Conservation (phyloP, 306 rosid genomes). For the Casuarina glauca region DNA sequence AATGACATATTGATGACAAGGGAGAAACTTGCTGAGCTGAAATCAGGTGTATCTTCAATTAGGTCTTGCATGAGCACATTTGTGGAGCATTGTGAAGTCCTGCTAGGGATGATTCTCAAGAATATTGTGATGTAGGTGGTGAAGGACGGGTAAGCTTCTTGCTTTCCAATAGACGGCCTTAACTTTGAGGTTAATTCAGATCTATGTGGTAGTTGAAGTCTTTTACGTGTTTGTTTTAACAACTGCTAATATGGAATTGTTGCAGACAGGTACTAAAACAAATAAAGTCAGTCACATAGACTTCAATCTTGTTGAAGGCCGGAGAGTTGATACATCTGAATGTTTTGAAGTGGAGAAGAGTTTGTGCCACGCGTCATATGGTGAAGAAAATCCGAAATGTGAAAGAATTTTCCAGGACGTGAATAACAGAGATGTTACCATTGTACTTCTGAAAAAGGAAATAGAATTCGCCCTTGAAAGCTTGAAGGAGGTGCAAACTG, state of each 20-base stretch:
- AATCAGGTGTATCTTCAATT: constrained; percentile 70
- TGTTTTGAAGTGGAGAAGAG: constrained; percentile 30
- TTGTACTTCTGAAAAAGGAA: constrained; percentile 76
- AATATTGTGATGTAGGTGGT: constrained; percentile 37
- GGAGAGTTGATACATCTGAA: constrained; percentile 31
- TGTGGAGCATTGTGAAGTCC: constrained; percentile 41
- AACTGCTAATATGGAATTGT: constrained; percentile 44
- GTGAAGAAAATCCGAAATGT: constrained; percentile 32
- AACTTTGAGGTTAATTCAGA: constrained; percentile 31
- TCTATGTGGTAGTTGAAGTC: constrained; percentile 35
- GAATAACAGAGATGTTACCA: constrained; percentile 57
- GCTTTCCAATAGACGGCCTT: constrained; percentile 39
- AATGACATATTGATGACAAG: constrained; percentile 55
- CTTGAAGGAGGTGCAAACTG: constrained; percentile 76
- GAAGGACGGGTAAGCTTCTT: constrained; percentile 64
- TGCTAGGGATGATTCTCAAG: constrained; percentile 41
- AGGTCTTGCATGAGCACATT: constrained; percentile 69
- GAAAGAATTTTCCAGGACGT: constrained; percentile 32
- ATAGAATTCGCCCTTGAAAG: constrained; percentile 78
- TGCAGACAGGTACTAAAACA: constrained; percentile 63
- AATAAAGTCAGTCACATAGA: constrained; percentile 31
- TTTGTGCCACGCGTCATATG: constrained; percentile 7
- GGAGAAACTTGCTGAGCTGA: constrained; percentile 69
- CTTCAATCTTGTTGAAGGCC: constrained; percentile 31
- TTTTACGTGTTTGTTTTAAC: constrained; percentile 35